A percentile compares a stretch with the other conserved stretches of the same genome.
phyloP scores from a whole-genome alignment of 371 early-diverging fungal genomes.

The Edhazardia aedis region DNA sequence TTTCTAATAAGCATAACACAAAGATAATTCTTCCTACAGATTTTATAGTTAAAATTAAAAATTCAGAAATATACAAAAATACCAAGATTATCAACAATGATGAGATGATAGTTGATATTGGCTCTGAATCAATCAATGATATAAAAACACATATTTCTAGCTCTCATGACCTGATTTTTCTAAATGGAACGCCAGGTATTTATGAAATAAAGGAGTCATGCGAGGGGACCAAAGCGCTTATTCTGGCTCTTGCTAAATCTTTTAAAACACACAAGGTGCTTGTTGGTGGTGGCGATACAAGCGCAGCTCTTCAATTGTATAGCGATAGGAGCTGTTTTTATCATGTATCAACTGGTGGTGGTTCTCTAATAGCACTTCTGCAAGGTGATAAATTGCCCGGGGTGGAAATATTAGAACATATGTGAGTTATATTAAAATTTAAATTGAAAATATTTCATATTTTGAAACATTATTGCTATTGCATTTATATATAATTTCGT shows the following conservation, averaged over 20 bases:
- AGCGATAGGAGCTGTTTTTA: conserved; percentile 13
- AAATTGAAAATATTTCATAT: too few relatives aligned
- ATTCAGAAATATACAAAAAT: too few relatives aligned
- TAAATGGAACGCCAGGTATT: conserved; percentile 40
- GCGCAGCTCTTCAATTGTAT: conserved; percentile 14
- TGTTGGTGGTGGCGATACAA: conserved; percentile 38
- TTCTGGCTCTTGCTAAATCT: conserved; percentile 4
- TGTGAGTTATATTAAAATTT: neutral
- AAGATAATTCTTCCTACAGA: conserved; percentile 16
- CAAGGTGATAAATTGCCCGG: conserved; percentile 27
- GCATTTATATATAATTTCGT: too few relatives aligned
- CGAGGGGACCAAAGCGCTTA: conserved; percentile 20
- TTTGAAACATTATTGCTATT: too few relatives aligned
- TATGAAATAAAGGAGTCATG: conserved; percentile 26
- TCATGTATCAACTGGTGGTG: conserved; percentile 37
- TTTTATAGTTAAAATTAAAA: conserved; percentile 2
- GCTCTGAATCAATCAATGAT: conserved; percentile 18
- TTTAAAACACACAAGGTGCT: neutral
- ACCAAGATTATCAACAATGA: too few relatives aligned
- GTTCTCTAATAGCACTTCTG: conserved; percentile 23
- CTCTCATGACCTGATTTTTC: conserved; percentile 19
- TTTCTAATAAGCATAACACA: conserved; percentile 5
- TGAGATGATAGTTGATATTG: conserved; percentile 28
- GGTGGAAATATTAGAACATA: conserved; percentile 18
- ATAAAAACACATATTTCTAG: conserved; percentile 11